Percentiles rank a stretch among this genome's conserved stretches.
Conservation (phyloP, 1,284 basidiomycete genomes). For the Baeospora myosura region DNA sequence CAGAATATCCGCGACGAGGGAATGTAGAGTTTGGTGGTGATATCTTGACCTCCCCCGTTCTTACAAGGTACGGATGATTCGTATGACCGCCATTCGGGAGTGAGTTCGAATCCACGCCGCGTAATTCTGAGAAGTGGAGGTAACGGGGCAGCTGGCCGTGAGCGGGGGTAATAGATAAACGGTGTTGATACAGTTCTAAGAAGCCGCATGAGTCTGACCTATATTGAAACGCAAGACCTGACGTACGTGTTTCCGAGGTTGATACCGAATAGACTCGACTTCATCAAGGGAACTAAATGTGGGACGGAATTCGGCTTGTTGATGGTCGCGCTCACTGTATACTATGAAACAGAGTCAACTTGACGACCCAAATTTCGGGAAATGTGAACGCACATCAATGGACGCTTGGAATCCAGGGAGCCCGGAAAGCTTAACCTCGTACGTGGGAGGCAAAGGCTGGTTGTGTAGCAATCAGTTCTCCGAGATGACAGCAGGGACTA, state of each 20-base stretch:
- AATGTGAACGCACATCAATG: slow-evolving; percentile 31
- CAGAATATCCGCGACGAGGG: slow-evolving; percentile 53
- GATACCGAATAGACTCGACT: slow-evolving; percentile 39
- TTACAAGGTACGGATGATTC: slow-evolving; percentile 37
- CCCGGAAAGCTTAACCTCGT: slow-evolving; percentile 51
- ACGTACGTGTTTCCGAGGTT: slow-evolving; percentile 38
- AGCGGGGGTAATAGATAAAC: slow-evolving; percentile 61
- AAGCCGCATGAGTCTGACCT: slow-evolving; percentile 2
- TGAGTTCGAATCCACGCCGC: slow-evolving; percentile 28
- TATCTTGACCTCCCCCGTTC: slow-evolving; percentile 32
- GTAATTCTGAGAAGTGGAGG: slow-evolving; percentile 36
- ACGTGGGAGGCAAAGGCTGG: slow-evolving; percentile 59
- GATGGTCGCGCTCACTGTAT: slow-evolving; percentile 44
- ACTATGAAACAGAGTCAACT: slow-evolving; percentile 24
- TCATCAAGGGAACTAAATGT: slow-evolving; percentile 32
- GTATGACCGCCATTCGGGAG: slow-evolving; percentile 46
- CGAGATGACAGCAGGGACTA: slow-evolving; percentile 6
- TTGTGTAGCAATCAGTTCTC: slow-evolving; percentile 6
- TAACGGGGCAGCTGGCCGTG: slow-evolving; percentile 47
- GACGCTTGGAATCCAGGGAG: slow-evolving; percentile 60
- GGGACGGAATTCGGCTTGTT: slow-evolving; percentile 35
- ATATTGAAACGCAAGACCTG: slow-evolving; percentile 5
- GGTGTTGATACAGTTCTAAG: slow-evolving; percentile 48
- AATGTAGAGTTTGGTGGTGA: slow-evolving; percentile 41
- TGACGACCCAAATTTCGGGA: neutral